Conservation (phyloP, 75 land plant genomes). For the Chamaecyparis obtusa region DNA sequence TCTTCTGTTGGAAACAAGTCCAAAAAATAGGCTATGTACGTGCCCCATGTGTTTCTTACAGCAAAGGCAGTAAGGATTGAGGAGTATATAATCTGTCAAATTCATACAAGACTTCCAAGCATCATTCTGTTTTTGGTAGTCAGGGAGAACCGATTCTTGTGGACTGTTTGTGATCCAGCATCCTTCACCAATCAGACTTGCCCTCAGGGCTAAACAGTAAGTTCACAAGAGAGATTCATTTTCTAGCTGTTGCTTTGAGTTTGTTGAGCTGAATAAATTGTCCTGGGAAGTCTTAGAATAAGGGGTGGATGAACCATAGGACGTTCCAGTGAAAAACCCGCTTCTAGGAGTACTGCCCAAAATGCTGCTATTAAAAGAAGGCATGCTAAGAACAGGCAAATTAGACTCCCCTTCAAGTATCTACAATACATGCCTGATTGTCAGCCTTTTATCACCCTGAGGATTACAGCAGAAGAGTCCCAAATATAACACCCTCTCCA, state of each 20-base stretch:
- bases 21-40: no score
- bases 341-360: neutral
- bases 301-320: neutral
- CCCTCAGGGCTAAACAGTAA: neutral
- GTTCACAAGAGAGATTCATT: neutral
- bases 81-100: neutral
- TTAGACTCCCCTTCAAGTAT: slow-evolving; percentile 8
- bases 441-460: slow-evolving; percentile 18
- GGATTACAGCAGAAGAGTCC: slow-evolving; percentile 35
- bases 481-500: slow-evolving; percentile 23
- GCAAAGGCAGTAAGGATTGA: neutral
- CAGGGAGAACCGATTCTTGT: neutral
- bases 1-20: no score
- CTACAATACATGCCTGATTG: slow-evolving; percentile 29
- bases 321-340: neutral
- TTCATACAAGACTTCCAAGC: neutral
- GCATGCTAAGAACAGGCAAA: slow-evolving; percentile 1
- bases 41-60: neutral
- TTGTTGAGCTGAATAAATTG: neutral
- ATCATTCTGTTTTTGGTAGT: neutral
- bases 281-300: neutral
- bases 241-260: neutral
- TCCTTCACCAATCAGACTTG: no score
- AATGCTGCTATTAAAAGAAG: neutral
- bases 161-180: no score